Evolutionary conservation across 768 basidiomycete genomes (phyloP), one percentile per base, ranked within the genome.

Genomic region (Baorangia bicolor): DNA sequence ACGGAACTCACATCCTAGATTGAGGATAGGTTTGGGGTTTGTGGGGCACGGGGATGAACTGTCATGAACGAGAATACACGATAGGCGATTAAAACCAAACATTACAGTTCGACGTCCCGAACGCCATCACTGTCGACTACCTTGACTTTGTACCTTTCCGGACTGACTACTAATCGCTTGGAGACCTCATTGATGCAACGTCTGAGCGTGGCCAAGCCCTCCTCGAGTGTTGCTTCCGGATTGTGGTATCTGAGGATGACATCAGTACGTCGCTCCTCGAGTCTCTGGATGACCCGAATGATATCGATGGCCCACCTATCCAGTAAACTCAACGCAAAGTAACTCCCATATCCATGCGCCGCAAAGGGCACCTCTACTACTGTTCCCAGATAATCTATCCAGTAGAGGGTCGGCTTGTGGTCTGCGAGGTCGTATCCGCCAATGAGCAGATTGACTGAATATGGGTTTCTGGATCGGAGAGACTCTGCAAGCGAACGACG

Each of bases 351-450:
- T 3, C 97, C 97, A 67, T 98, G 96, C 1, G 94, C 94, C 16
- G 86, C 94, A 69, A 94, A 99, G 0, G 94, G 94, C 13, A 97
- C 89, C 52, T 86, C 83, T 4, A 87, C 82, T 67, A 90, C 80
- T 6, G 97, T 96, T 25, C 97, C 97, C 31, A 97, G 81, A 72
- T 96, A 94, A 76, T 99, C 97, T 56, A 98, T 79, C 94, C 95
- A 98, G 77, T 95, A 97, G 13, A 96, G 79, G 59, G 84, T 83
- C 6, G 95, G 93, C 16, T 77, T 76, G 60, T 82, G 66, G 8
- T 81, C 81, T 38, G 90, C 84, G 50, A 83, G 83, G 72, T 99
- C 97, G 71, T 86, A 98, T 14, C 97, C 97, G 7, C 91, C 96
- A 11, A 99, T 75, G 5, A 99, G 86, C 4, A 99, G 78, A 69